Conservation (phyloP, 73 alveolate species). For the Uronychia binucleata region DNA sequence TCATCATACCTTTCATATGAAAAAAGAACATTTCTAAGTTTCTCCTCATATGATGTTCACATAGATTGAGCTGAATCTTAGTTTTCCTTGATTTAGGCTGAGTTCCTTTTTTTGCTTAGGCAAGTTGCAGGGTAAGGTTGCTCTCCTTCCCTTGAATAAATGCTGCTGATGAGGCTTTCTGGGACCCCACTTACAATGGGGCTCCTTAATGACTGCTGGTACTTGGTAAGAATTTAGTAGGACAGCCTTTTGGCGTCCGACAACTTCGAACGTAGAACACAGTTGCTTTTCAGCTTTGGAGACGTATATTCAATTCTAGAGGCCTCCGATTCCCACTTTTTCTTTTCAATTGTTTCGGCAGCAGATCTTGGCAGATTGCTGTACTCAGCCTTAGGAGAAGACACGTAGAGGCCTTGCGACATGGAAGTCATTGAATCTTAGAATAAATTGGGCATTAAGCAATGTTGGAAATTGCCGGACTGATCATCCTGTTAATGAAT, state of each 20-base stretch:
- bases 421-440: too few relatives aligned
- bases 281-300: background rate
- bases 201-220: background rate
- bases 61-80: too few relatives aligned
- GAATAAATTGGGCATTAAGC: too few relatives aligned
- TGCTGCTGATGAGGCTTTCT: background rate
- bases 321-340: background rate
- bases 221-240: background rate
- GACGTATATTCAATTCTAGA: slow-evolving; percentile 42
- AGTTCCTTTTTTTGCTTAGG: background rate
- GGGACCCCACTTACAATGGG: background rate
- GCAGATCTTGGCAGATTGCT: too few relatives aligned
- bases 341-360: too few relatives aligned
- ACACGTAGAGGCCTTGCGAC: too few relatives aligned
- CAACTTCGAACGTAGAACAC: background rate
- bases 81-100: background rate
- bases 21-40: background rate
- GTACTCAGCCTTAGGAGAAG: too few relatives aligned
- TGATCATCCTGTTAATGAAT: too few relatives aligned
- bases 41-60: too few relatives aligned
- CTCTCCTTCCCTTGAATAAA: background rate
- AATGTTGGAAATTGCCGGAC: too few relatives aligned
- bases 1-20: background rate
- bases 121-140: background rate
- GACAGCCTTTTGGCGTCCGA: background rate